Evolutionary conservation across 345 rosid species (phyloP), one percentile per base, ranked within the genome.

Genomic region (Moringa oleifera): DNA sequence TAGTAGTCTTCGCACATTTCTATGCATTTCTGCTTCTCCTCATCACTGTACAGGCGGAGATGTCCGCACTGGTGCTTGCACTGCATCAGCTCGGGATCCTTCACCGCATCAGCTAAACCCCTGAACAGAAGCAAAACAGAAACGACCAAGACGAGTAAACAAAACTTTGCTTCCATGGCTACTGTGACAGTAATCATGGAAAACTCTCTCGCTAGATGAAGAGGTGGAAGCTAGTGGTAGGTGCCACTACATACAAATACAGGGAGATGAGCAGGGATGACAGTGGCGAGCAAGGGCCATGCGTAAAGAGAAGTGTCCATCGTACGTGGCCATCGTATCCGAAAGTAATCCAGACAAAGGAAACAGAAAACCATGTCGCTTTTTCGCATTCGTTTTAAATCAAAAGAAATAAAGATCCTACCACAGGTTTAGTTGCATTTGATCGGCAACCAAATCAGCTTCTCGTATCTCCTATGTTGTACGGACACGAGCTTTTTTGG

Each of bases 81-180:
- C n/a, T n/a, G n/a, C n/a, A n/a, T n/a, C 33, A 69, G 73, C 72
- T 80, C 85, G 2, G 79, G 79, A 53, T 85, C 84, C 22, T 61
- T 66, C 9, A 17, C 56, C 17, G 77, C 84, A 16, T 61, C 11
- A 62, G 82, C 68, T n/a, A 62, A 31, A 59, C 64, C 55, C 20
- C 72, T 20, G 24, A 46, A 66, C 20, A 77, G 52, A 60, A 67
- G 51, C 56, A 68, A 23, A 41, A 71, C 55, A 51, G 74, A 41
- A 7, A 77, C 31, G 50, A 71, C n/a, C 7, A 67, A 23, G 63
- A 72, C 12, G 20, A 24, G 20, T 0, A 58, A 18, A 25, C 28
- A 62, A 25, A 64, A 25, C 50, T 57, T 67, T 25, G 63, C 7
- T 69, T 37, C 67, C 47, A 21, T 22, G 33, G 41, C 77, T 77